These are phyloP conservation scores for Epichloe glyceriae DNA, from an alignment of 2,329 filamentous ascomycete genomes.

Conservation along the genomic window DNA sequence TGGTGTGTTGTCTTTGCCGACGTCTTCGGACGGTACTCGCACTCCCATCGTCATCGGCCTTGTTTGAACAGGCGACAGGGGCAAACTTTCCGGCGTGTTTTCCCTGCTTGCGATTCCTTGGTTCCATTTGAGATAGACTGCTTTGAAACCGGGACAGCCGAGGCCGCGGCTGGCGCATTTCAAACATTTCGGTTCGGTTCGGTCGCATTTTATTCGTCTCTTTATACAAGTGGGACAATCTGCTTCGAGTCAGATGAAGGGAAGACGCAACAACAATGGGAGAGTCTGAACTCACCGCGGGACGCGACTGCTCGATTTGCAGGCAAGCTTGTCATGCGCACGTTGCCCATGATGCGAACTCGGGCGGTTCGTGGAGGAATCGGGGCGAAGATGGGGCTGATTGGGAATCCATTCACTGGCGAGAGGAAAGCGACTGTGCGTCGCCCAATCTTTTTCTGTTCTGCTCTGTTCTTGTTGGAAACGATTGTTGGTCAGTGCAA, in stretches of 20 bases:
- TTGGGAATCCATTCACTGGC: neutral
- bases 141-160: slow-evolving; percentile 10
- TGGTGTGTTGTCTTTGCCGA: neutral
- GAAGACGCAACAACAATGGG: neutral
- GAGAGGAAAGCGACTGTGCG: neutral
- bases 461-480: no score
- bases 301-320: slow-evolving; percentile 8
- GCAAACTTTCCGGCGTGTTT: slow-evolving; percentile 8
- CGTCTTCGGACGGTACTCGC: neutral
- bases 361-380: neutral
- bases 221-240: slow-evolving; percentile 11
- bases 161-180: slow-evolving; percentile 11
- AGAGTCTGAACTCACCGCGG: slow-evolving; percentile 5
- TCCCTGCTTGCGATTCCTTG: slow-evolving; percentile 13
- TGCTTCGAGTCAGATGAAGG: neutral
- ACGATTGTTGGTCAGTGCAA: no score
- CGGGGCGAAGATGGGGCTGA: neutral
- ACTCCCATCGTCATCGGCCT: neutral
- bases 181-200: slow-evolving; percentile 9
- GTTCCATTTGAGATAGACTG: slow-evolving; percentile 9
- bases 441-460: neutral
- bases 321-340: slow-evolving; percentile 9
- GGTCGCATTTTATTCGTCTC: slow-evolving; percentile 11
- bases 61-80: slow-evolving; percentile 1
- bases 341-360: slow-evolving; percentile 5